Evolutionary conservation across 2,329 filamentous ascomycete species (phyloP).

Genomic region (Aspergillus pseudoviridinutans): DNA sequence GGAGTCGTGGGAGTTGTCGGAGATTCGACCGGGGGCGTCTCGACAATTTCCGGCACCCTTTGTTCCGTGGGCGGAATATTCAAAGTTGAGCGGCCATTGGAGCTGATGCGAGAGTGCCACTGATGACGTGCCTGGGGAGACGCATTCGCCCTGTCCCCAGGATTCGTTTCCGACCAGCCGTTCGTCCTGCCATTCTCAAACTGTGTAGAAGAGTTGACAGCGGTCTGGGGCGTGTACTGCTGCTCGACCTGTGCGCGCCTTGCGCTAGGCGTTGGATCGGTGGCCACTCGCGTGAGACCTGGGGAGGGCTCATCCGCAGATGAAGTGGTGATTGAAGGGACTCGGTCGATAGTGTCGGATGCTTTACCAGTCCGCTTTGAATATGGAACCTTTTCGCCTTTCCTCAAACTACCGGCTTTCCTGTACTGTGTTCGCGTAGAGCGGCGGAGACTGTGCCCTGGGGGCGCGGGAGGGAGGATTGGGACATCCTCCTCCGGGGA

Average conservation of each 20-base stretch:
- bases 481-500: conserved; percentile 67
- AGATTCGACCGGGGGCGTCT: conserved; percentile 57
- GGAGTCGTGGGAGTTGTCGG: conserved; percentile 18
- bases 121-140: conserved; percentile 39
- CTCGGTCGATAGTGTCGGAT: conserved; percentile 58
- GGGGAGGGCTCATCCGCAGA: conserved; percentile 32
- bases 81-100: conserved; percentile 54
- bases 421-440: conserved; percentile 91
- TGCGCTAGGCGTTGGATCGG: conserved; percentile 30
- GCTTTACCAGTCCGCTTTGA: conserved; percentile 67
- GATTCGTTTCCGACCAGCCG: conserved; percentile 25
- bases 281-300: conserved; percentile 33
- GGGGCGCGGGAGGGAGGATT: conserved; percentile 71
- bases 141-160: conserved; percentile 26
- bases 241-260: conserved; percentile 44
- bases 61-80: conserved; percentile 47
- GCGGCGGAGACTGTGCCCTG: conserved; percentile 74
- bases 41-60: conserved; percentile 55
- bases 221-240: conserved; percentile 29
- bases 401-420: conserved; percentile 72
- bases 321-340: conserved; percentile 32
- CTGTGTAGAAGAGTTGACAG: conserved; percentile 25
- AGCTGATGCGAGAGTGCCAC: conserved; percentile 55
- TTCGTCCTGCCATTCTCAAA: conserved; percentile 12
- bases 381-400: conserved; percentile 69